Base-by-base conservation (phyloP, 139 green algal species). In the Closterium sp. region DNA sequence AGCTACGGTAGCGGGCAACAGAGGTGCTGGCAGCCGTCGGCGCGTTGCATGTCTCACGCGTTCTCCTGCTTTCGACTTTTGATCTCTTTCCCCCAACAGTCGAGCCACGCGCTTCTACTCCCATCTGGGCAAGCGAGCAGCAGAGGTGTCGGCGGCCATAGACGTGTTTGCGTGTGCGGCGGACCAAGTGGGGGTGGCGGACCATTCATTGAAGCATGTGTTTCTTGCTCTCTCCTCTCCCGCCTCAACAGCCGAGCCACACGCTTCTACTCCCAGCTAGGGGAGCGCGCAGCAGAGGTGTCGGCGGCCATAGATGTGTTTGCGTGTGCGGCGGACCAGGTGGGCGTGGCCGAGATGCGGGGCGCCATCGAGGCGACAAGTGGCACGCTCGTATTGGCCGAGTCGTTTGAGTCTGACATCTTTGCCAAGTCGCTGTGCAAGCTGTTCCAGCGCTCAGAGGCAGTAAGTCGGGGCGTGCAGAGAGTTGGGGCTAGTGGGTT, bases 301-400 rank as follows among this genome's bases (percentile, higher is more conserved):
- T 86, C 83, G 16, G 30, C 32, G 6, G 66, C 76, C 23, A 85
- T 96, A 84, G 95, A 97, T 76, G 87, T 97, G 38, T 96, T 97
- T 92, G 95, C 95, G 21, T 96, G 94, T 91, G 91, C 93, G 33
- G 92, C 97, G 28, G 96, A 97, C 83, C 96, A 97, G 83, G 95
- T 96, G 33, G 96, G 96, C 33, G 87, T 96, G 55, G 95, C 95
- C 8, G 95, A 97, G 91, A 95, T 96, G 94, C 94, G 94, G 84
- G n/a, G 55, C 19, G 89, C 87, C 34, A 84, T 93, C 23, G 92
- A 95, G 10, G 90, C 86, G 86, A 97, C 95, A 34, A 96, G 96
- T 31, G 96, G 96, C 31, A 84, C 92, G 25, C 94, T 97, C n/a
- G 87, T 97, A 23, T 86, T 97, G 55, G 95, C 95, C 23, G 96